These are phyloP conservation scores for Aspergillus novoparasiticus DNA, from an alignment of 2,329 filamentous ascomycete genomes.

Conservation along the genomic window DNA sequence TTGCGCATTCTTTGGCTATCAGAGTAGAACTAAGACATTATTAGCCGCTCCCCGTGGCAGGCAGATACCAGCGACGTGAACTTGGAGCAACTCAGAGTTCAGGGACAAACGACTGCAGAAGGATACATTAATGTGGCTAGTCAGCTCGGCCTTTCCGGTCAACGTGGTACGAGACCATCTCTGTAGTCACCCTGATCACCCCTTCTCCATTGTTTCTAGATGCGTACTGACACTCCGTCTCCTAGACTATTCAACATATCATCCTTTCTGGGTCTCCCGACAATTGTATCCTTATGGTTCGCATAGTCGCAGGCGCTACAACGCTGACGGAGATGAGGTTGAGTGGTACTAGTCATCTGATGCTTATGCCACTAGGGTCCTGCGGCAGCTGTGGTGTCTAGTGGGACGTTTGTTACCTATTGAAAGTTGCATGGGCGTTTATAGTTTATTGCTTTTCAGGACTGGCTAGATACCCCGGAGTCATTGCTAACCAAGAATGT, in stretches of 20 bases:
- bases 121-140: constrained; percentile 50
- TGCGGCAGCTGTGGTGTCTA: neutral
- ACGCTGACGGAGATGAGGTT: neutral
- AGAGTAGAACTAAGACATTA: neutral
- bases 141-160: constrained; percentile 43
- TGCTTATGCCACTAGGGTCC: neutral
- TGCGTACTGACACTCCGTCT: neutral
- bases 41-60: constrained; percentile 48
- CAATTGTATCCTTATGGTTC: constrained; percentile 26
- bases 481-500: neutral
- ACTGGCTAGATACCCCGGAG: neutral
- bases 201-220: neutral
- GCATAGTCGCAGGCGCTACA: constrained; percentile 3
- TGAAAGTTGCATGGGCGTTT: neutral
- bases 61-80: constrained; percentile 32
- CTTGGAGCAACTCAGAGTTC: constrained; percentile 33
- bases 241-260: constrained; percentile 46
- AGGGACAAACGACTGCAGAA: constrained; percentile 34
- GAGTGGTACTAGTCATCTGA: neutral
- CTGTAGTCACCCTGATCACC: constrained; percentile 19
- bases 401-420: neutral
- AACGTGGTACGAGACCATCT: constrained; percentile 38
- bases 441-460: neutral
- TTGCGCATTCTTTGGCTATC: neutral
- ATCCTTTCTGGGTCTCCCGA: constrained; percentile 39